Evolutionary conservation across 148 eudicot genomes (phyloP).

Genomic region (Fallopia convolvulus): DNA sequence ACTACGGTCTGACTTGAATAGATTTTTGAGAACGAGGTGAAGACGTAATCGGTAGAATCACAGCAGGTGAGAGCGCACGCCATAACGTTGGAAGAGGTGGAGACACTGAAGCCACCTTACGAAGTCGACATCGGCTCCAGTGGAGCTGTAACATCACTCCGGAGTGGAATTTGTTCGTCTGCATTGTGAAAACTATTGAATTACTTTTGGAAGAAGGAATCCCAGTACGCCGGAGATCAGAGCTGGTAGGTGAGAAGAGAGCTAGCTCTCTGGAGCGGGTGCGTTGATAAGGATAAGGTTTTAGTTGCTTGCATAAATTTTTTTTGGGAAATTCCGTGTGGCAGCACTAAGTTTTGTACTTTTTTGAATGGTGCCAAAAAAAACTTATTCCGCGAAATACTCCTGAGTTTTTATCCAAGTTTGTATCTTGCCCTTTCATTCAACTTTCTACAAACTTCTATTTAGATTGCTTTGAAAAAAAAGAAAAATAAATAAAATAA

Average conservation of each 20-base stretch:
- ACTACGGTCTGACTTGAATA: neutral
- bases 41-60: neutral
- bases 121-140: neutral
- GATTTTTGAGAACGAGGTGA: neutral
- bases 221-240: neutral
- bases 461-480: no score
- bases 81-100: slow-evolving; percentile 1
- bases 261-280: neutral
- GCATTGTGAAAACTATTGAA: neutral
- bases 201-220: neutral
- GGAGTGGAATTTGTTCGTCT: neutral
- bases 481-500: no score
- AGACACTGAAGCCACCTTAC: neutral
- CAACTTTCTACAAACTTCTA: no score
- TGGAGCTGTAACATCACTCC: neutral
- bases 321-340: no score
- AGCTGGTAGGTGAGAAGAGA: neutral
- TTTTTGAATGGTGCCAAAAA: no score
- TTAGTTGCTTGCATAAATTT: no score
- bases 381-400: no score
- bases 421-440: no score
- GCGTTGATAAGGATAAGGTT: neutral
- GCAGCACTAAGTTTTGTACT: no score
- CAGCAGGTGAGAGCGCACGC: neutral
- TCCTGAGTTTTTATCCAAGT: no score